Conservation (phyloP, 768 basidiomycete species). For the Leccinum ochraceum region DNA sequence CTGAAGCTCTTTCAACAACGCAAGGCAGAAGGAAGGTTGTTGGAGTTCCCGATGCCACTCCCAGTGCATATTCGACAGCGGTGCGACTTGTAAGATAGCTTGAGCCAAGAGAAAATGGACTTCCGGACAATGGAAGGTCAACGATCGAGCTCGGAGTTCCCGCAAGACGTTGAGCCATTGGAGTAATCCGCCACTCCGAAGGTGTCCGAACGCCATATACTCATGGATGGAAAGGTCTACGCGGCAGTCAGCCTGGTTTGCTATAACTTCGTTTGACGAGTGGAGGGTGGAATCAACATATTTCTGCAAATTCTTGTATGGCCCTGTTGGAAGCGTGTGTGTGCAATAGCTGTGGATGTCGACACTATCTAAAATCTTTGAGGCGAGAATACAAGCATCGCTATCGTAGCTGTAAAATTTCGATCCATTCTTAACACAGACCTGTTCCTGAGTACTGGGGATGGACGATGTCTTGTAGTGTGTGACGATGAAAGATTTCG, state of each 20-base stretch:
- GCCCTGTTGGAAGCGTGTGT: constrained; percentile 31
- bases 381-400: constrained; percentile 12
- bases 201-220: constrained; percentile 42
- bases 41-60: constrained; percentile 45
- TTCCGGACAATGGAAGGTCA: constrained; percentile 42
- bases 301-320: constrained; percentile 40
- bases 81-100: constrained; percentile 45
- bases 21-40: constrained; percentile 34
- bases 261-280: constrained; percentile 45
- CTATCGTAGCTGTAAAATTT: constrained; percentile 33
- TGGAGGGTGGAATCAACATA: constrained; percentile 39
- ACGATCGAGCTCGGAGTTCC: constrained; percentile 40
- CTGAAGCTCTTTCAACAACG: constrained; percentile 39
- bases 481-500: constrained; percentile 19
- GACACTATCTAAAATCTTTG: constrained; percentile 11
- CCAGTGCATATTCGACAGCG: constrained; percentile 12
- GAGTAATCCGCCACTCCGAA: constrained; percentile 45
- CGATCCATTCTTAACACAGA: constrained; percentile 39
- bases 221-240: constrained; percentile 45
- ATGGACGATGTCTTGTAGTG: constrained; percentile 20
- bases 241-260: constrained; percentile 43
- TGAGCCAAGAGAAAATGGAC: constrained; percentile 47
- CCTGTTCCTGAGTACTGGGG: constrained; percentile 10
- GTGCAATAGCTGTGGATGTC: constrained; percentile 32
- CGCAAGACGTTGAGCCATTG: constrained; percentile 55